phyloP scores from a whole-genome alignment of 2,329 filamentous ascomycete species.

The Claviceps citrina region DNA sequence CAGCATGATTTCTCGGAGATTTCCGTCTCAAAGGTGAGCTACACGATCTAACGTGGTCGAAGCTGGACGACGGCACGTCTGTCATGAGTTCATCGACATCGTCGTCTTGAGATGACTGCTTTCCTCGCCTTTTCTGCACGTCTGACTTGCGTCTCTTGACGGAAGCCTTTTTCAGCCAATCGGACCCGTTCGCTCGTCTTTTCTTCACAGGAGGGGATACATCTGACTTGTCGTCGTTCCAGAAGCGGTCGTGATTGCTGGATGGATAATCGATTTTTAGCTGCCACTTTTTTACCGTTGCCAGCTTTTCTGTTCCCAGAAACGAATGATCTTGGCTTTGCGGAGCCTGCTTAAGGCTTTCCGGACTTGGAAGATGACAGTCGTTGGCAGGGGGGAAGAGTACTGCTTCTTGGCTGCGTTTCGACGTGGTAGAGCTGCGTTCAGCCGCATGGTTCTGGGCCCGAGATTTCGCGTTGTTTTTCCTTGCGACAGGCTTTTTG shows the following conservation, averaged over 20 bases:
- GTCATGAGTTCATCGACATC: conserved; percentile 9
- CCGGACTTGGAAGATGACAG: conserved; percentile 28
- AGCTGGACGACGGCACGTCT: conserved; percentile 3
- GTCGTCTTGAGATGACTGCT: neutral
- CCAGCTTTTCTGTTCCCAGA: conserved; percentile 18
- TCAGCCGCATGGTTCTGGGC: neutral
- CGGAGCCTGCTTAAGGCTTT: conserved; percentile 22
- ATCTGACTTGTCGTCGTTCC: conserved; percentile 6
- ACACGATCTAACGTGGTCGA: neutral
- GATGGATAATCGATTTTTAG: conserved; percentile 7
- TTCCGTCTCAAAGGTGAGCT: conserved; percentile 7
- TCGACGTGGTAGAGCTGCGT: conserved; percentile 4
- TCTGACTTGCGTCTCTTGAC: conserved; percentile 15
- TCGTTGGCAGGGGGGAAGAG: conserved; percentile 11
- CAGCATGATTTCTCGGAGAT: conserved; percentile 7
- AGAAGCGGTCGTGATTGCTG: conserved; percentile 9
- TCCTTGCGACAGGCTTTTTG: neutral
- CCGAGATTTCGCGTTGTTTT: neutral
- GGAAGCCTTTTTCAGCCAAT: conserved; percentile 19
- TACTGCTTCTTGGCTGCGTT: conserved; percentile 2
- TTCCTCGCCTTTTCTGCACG: conserved; percentile 2
- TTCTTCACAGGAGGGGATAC: conserved; percentile 11
- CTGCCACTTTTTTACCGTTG: conserved; percentile 20
- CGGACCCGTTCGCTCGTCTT: conserved; percentile 13
- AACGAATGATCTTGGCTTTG: conserved; percentile 15